phyloP scores from a whole-genome alignment of 2,329 filamentous ascomycete genomes.

The Trichoderma koningiopsis region DNA sequence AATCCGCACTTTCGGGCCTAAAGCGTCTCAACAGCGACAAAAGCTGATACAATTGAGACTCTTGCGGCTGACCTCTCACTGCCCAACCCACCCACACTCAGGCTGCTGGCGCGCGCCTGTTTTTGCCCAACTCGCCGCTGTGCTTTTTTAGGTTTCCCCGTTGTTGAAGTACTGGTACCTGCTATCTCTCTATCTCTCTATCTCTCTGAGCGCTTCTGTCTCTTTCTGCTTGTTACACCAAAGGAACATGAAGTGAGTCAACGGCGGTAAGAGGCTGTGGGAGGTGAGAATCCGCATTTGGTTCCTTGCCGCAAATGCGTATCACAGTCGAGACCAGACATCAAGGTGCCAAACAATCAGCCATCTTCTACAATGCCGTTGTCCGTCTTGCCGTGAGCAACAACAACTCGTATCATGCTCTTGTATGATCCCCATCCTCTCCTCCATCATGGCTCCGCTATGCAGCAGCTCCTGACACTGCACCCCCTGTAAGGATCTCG shows the following conservation, averaged over 20 bases:
- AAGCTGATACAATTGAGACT: background rate
- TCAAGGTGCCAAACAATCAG: background rate
- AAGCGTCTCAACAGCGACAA: background rate
- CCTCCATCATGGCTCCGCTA: background rate
- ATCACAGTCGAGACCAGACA: background rate
- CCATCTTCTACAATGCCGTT: background rate
- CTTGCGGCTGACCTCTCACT: background rate
- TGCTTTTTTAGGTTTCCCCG: slow-evolving; percentile 1
- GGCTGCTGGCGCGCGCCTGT: slow-evolving; percentile 12
- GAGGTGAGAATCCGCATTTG: background rate
- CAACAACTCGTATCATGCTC: background rate
- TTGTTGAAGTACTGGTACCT: background rate
- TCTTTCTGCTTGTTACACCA: background rate
- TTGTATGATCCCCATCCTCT: background rate
- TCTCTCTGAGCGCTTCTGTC: too few relatives aligned
- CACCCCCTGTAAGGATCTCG: slow-evolving; percentile 5
- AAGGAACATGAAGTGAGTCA: background rate
- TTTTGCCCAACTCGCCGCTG: slow-evolving; percentile 23
- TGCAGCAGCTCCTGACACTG: background rate
- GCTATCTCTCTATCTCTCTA: background rate
- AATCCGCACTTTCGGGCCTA: background rate
- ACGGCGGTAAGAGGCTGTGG: background rate
- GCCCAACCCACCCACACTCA: slow-evolving; percentile 23
- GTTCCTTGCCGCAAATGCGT: background rate
- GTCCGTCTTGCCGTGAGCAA: too few relatives aligned